Evolutionary conservation across 805 yeast genomes (phyloP).

Genomic region (Yarrowia keelungensis): DNA sequence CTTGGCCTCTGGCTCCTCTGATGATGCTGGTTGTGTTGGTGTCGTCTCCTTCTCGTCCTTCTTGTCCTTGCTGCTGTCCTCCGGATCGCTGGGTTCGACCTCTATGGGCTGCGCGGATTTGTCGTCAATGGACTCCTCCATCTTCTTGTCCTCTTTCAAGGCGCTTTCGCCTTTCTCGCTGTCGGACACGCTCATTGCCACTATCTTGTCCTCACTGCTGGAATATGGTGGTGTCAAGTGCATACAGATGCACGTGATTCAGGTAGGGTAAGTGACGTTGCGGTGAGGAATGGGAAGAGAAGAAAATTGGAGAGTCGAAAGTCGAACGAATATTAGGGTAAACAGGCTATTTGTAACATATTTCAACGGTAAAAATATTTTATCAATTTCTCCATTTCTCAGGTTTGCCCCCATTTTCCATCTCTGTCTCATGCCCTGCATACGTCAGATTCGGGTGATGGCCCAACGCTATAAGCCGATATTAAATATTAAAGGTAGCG

Average conservation of each 20-base stretch:
- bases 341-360: too few relatives aligned
- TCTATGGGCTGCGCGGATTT: conserved; percentile 1
- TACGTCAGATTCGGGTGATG: conserved; percentile 9
- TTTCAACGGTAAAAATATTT: not conserved
- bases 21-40: conserved; percentile 1
- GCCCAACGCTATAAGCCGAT: not conserved
- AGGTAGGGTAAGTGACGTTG: conserved; percentile 15
- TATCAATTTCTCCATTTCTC: not conserved
- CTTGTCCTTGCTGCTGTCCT: not conserved
- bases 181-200: conserved; percentile 38
- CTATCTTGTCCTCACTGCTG: conserved; percentile 24
- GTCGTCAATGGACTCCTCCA: conserved; percentile 23
- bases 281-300: not conserved
- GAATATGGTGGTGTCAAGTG: conserved; percentile 19
- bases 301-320: not conserved
- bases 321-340: not conserved
- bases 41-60: conserved; percentile 6
- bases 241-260: conserved; percentile 30
- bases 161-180: conserved; percentile 12
- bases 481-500: not conserved
- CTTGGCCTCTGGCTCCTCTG: conserved; percentile 3
- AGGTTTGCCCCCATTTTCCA: not conserved
- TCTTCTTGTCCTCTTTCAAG: conserved; percentile 23
- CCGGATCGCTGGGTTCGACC: not conserved
- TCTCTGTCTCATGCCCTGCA: conserved; percentile 31